Evolutionary conservation across 1,139 yeast genomes (phyloP), one percentile per base, ranked within the genome.

Genomic region (Saccharomyces pastorianus): DNA sequence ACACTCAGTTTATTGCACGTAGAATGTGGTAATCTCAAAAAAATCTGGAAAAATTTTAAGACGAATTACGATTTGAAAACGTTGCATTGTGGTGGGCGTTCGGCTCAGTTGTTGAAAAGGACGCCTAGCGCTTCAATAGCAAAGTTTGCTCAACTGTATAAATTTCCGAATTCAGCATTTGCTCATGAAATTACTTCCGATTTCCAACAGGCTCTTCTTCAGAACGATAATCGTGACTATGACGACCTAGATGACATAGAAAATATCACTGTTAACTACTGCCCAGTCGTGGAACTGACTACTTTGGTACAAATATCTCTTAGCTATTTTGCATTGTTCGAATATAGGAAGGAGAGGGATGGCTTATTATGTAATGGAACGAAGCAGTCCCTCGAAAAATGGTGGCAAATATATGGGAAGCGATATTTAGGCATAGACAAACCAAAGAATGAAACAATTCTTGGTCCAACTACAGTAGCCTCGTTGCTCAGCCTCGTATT

Each of bases 361-460:
- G 98, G 98, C 0, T 72, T 91, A 23, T 72, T 89, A 5, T 93
- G 98, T 68, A 80, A 81, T 56, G 78, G 80, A 56, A 91, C 98
- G 0, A 85, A 84, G 57, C 78, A 74, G 44, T 95, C 95, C 0
- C 78, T 89, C 23, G 64, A 71, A 3, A 76, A 77, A 53, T 93
- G 98, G 98, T 91, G 98, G 97, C 77, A 76, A 49, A 69, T 81
- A 50, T 80, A 86, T 60, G 96, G 96, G 0, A 73, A 79, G 29
- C 78, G 80, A 7, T 85, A 83, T 62, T 68, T 79, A 67, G 71
- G 74, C 72, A 56, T 61, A n/a, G 63, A 60, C 2, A 60, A 71
- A 54, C 63, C 74, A 20, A 75, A 73, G 55, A 65, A 64, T 51
- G 79, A 79, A 59, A 84, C 87, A 1, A 69, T 77, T 0, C 67